phyloP scores from a whole-genome alignment of 2,329 filamentous ascomycete species.

The Drechslera avenae region DNA sequence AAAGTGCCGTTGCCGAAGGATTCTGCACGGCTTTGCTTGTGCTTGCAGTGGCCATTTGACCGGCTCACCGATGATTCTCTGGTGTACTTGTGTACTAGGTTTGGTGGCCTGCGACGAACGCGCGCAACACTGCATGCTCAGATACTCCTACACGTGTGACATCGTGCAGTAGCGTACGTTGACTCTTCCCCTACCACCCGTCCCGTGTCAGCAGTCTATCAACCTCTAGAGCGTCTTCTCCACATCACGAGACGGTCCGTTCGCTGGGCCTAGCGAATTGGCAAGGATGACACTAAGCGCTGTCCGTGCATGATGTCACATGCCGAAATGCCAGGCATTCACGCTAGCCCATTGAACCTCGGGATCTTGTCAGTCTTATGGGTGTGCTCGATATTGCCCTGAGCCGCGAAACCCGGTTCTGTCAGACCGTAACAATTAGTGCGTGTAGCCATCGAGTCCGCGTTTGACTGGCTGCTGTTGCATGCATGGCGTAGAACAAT shows the following conservation, averaged over 20 bases:
- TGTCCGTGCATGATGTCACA: conserved; percentile 11
- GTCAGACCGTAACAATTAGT: background rate
- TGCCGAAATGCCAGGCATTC: background rate
- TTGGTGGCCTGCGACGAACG: background rate
- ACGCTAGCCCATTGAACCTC: conserved; percentile 16
- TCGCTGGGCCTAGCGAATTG: background rate
- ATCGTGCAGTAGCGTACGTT: conserved; percentile 17
- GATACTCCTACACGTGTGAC: conserved; percentile 6
- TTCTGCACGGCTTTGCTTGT: too few relatives aligned
- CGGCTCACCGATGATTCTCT: background rate
- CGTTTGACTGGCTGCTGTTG: background rate
- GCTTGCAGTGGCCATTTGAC: background rate
- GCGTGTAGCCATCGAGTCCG: conserved; percentile 1
- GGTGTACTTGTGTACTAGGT: background rate
- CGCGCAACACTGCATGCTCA: conserved; percentile 7
- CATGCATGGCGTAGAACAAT: background rate
- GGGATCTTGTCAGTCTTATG: conserved; percentile 20
- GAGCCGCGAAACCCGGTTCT: conserved; percentile 10
- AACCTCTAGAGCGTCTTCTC: conserved; percentile 11
- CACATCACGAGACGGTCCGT: conserved; percentile 9
- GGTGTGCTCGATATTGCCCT: conserved; percentile 13
- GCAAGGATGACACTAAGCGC: background rate
- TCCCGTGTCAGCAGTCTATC: conserved; percentile 1
- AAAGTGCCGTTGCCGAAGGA: too few relatives aligned
- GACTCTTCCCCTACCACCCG: conserved; percentile 7